Percentiles rank a stretch among this genome's conserved stretches.
Conservation (phyloP, 306 rosid genomes). For the Aeschynomene evenia region DNA sequence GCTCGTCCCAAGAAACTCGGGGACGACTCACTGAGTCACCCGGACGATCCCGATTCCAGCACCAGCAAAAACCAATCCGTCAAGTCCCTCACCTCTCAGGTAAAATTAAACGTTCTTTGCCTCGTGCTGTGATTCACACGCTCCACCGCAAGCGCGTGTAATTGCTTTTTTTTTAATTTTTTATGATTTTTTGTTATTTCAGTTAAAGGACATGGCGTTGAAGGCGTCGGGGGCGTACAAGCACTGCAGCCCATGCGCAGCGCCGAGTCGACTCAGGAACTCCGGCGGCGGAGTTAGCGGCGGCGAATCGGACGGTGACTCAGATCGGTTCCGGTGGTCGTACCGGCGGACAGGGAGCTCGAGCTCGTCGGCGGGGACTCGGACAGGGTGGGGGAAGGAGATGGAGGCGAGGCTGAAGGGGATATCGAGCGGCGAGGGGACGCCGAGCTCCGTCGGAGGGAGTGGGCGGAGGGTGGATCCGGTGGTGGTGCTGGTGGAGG, state of each 20-base stretch:
- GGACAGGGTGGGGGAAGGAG: constrained; percentile 82
- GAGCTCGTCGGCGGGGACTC: constrained; percentile 50
- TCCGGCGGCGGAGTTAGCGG: neutral
- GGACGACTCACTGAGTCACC: constrained; percentile 56
- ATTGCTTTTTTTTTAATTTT: neutral
- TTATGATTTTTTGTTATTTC: neutral
- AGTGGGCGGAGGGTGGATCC: constrained; percentile 43
- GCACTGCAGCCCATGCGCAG: constrained; percentile 64
- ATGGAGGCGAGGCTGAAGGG: constrained; percentile 92
- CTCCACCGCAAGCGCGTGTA: neutral
- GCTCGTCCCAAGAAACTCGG: constrained; percentile 90
- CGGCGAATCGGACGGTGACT: constrained; percentile 61
- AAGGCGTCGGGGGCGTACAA: constrained; percentile 90
- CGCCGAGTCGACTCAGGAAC: constrained; percentile 42
- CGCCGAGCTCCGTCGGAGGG: constrained; percentile 58
- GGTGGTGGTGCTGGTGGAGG: constrained; percentile 56
- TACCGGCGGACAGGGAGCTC: constrained; percentile 64
- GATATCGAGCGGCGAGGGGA: constrained; percentile 84
- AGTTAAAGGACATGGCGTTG: constrained; percentile 91
- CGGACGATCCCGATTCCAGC: constrained; percentile 52
- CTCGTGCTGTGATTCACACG: neutral
- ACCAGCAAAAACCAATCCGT: constrained; percentile 41
- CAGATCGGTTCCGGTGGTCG: constrained; percentile 64
- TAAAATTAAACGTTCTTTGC: neutral
- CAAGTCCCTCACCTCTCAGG: constrained; percentile 84